Base-by-base conservation (phyloP, 208 protist genomes). In the Angomonas deanei region DNA sequence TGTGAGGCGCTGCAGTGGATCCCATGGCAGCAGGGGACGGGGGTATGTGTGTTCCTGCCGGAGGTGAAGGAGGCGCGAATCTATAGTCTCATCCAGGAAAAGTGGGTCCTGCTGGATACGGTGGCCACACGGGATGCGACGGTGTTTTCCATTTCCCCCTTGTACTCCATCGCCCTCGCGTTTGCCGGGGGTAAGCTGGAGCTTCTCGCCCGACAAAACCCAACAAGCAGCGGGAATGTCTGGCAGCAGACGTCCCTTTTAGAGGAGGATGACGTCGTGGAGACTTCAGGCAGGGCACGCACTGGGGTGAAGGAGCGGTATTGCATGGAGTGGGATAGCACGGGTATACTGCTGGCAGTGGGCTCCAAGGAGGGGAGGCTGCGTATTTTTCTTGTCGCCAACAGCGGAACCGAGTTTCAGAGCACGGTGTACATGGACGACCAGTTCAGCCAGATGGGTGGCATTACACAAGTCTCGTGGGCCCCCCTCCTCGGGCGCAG, bases 1-100 rank as follows among this genome's bases (percentile, higher is more conserved):
- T 88, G 80, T 66, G 86, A 85, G 2, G 76, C 87, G 38, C 74
- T 94, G 39, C 58, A 55, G 48, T 94, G 88, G 86, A 85, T 74
- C 2, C 88, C 88, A 56, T 94, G 88, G 86, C 88, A 94, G 61
- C 74, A 92, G 46, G 88, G 88, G 3, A 81, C 81, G 13, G 86
- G 81, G 66, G 72, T 94, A 2, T 78, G 74, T 3, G 53, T 59
- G 24, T 84, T 76, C 36, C 55, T 92, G 6, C 86, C 80, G 63
- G 70, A 78, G 1, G 72, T 78, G 0, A 67, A 77, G 56, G 74
- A 79, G 42, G 63, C 92, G 15, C 72, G 73, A 47, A 65, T 94
- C 3, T 94, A 94, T 70, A 81, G 78, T 61, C 84, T 83, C 55
- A 86, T 82, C n/a, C 85, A 92, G 65, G 74, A 76, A 15, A 72